A percentile compares a stretch with the other conserved stretches of the same genome.
phyloP scores from a whole-genome alignment of 768 basidiomycete species.

The Lactarius quietus region DNA sequence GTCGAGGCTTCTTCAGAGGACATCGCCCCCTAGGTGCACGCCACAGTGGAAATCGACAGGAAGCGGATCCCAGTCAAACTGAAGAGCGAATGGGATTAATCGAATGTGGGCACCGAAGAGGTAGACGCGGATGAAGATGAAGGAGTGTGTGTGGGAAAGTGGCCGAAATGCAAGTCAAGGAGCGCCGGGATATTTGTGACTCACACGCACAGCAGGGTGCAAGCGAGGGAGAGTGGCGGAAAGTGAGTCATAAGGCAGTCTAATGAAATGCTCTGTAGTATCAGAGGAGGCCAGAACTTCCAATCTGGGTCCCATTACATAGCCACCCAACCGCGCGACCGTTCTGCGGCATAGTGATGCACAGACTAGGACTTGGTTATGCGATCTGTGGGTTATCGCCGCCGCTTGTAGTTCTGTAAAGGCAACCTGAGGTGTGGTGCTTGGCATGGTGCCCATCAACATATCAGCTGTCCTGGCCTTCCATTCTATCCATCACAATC shows the following conservation, averaged over 20 bases:
- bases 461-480: background rate
- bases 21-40: conserved; percentile 82
- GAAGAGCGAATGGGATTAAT: conserved; percentile 82
- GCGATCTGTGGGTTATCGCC: background rate
- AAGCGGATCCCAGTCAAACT: conserved; percentile 90
- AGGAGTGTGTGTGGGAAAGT: too few relatives aligned
- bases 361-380: background rate
- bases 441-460: too few relatives aligned
- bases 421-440: too few relatives aligned
- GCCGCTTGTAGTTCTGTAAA: too few relatives aligned
- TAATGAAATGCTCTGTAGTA: background rate
- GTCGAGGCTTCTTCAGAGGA: conserved; percentile 85
- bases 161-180: background rate
- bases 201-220: background rate
- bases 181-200: background rate
- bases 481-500: background rate
- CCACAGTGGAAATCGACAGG: conserved; percentile 87
- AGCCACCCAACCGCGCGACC: background rate
- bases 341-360: background rate
- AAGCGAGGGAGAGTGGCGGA: too few relatives aligned
- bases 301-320: background rate
- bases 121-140: background rate
- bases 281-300: background rate
- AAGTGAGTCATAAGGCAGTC: background rate
- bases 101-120: conserved; percentile 58